These are phyloP conservation scores for Phytophthora capsici DNA, from an alignment of 352 stramenopile genomes.

Conservation along the genomic window DNA sequence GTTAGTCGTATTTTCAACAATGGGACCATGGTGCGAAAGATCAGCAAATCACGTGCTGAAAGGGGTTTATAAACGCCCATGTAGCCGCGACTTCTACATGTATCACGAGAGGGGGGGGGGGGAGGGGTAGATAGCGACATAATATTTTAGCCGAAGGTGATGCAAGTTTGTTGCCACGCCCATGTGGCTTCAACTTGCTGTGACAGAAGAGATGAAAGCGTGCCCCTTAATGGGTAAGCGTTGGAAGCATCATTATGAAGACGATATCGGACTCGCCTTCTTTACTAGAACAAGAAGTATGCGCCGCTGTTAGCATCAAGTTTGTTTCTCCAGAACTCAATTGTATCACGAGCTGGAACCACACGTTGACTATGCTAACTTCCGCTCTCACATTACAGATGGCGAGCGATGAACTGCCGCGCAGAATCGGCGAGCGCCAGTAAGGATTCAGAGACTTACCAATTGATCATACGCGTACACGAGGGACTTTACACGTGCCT, in stretches of 20 bases:
- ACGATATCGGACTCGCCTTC: constrained; percentile 11
- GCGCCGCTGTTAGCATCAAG: not conserved
- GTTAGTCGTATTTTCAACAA: no score
- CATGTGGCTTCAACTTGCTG: constrained; percentile 18
- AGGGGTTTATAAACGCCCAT: not conserved
- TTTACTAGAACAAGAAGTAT: not conserved
- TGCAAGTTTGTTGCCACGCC: constrained; percentile 16
- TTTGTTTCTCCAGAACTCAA: not conserved
- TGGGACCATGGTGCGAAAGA: not conserved
- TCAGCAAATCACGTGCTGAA: not conserved
- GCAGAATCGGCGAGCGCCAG: constrained; percentile 6
- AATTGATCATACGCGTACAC: constrained; percentile 8
- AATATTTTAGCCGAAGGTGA: not conserved
- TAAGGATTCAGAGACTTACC: constrained; percentile 14
- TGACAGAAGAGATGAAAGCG: constrained; percentile 7
- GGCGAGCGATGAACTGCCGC: not conserved
- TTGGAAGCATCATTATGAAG: constrained; percentile 9
- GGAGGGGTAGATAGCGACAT: no score
- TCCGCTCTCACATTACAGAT: not conserved
- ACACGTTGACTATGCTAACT: not conserved
- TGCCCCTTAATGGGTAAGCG: constrained; percentile 3
- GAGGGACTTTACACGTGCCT: not conserved
- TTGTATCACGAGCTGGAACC: not conserved
- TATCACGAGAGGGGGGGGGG: not conserved
- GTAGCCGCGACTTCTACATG: not conserved